Conservation (phyloP, 345 rosid genomes). For the Bruguiera sexangula region DNA sequence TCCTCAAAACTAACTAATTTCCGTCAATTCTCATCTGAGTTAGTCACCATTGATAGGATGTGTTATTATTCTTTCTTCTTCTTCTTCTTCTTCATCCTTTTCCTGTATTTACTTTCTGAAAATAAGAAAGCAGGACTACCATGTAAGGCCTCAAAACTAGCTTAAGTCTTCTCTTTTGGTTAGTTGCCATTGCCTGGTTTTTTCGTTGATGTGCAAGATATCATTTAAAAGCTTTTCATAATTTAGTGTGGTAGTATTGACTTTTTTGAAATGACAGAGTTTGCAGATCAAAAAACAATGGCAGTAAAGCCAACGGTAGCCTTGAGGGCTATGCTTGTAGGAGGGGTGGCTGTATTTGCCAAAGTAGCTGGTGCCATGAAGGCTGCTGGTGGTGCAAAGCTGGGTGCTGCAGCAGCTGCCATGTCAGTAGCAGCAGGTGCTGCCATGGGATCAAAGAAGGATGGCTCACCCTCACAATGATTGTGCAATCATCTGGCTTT, state of each 20-base stretch:
- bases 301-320: constrained; percentile 85
- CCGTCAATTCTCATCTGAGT: too few species aligned
- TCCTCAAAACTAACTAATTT: too few species aligned
- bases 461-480: constrained; percentile 43
- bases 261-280: neutral
- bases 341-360: constrained; percentile 74
- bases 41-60: too few species aligned
- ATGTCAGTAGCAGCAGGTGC: constrained; percentile 80
- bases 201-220: neutral
- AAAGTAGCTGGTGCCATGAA: constrained; percentile 79
- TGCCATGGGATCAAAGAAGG: constrained; percentile 62
- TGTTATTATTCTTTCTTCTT: too few species aligned
- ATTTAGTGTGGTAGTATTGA: neutral
- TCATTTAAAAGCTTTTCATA: neutral
- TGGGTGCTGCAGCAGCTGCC: constrained; percentile 84
- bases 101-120: neutral
- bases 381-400: constrained; percentile 83
- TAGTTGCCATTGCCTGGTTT: neutral
- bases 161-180: neutral
- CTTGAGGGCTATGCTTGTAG: constrained; percentile 73
- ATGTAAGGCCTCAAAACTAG: too few species aligned
- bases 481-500: neutral
- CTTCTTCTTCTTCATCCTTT: too few species aligned
- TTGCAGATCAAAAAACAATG: constrained; percentile 44
- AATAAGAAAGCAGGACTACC: neutral